These are phyloP conservation scores for Oryza longistaminata DNA, from an alignment of 176 grass and related monocot species.

Conservation along the genomic window DNA sequence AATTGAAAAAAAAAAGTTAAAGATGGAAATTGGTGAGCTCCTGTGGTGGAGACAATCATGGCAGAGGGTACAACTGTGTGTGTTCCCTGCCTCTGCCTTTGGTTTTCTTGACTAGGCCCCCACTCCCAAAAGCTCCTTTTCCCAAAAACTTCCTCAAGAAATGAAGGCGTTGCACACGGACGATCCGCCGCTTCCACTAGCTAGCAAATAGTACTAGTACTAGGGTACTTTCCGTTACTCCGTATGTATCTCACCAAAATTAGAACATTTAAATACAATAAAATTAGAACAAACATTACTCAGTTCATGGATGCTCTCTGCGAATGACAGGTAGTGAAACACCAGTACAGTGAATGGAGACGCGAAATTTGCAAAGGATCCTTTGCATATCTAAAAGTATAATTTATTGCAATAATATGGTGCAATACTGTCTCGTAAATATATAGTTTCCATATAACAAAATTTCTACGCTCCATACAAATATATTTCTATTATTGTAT, in stretches of 20 bases:
- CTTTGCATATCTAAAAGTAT: too few relatives aligned
- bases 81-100: not conserved
- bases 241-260: not conserved
- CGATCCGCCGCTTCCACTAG: conserved; percentile 34
- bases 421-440: too few relatives aligned
- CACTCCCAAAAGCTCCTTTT: not conserved
- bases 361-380: too few relatives aligned
- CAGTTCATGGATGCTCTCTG: not conserved
- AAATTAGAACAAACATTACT: not conserved
- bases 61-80: not conserved
- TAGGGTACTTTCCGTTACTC: not conserved
- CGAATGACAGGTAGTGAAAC: too few relatives aligned
- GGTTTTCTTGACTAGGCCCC: conserved; percentile 43
- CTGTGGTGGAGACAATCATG: conserved; percentile 28
- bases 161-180: not conserved
- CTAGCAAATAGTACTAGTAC: not conserved
- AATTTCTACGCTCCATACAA: too few relatives aligned
- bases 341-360: too few relatives aligned
- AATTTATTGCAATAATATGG: too few relatives aligned
- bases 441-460: too few relatives aligned
- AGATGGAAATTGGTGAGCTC: not conserved
- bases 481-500: too few relatives aligned
- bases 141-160: not conserved
- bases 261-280: not conserved
- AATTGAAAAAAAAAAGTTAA: too few relatives aligned